phyloP scores from a whole-genome alignment of 1,284 basidiomycete species.

The Pseudozyma hubeiensis region DNA sequence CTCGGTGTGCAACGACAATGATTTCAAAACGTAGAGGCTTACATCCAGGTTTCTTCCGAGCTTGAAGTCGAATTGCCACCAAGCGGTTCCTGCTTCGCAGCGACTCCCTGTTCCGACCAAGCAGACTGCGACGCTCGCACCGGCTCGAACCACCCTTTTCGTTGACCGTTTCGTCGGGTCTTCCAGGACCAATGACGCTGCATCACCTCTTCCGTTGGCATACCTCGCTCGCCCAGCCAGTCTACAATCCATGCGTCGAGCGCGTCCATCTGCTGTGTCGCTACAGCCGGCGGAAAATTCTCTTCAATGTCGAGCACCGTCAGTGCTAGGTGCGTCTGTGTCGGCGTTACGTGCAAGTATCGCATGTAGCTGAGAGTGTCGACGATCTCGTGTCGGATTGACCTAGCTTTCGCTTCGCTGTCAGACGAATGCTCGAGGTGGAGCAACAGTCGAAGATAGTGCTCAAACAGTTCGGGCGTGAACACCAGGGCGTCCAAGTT shows the following conservation, averaged over 20 bases:
- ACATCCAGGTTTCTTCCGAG: background rate
- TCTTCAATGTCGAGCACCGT: constrained; percentile 44
- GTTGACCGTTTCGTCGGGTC: constrained; percentile 29
- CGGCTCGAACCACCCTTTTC: constrained; percentile 30
- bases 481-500: constrained; percentile 21
- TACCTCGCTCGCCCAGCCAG: constrained; percentile 22
- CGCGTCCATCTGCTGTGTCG: constrained; percentile 31
- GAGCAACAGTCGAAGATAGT: constrained; percentile 36
- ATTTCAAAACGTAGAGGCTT: no score
- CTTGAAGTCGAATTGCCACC: no score
- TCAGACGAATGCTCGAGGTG: constrained; percentile 33
- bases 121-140: background rate
- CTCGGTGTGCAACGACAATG: no score
- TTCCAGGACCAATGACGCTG: constrained; percentile 40
- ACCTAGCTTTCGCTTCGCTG: background rate
- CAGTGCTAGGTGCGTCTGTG: constrained; percentile 25
- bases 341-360: constrained; percentile 22
- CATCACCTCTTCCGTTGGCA: constrained; percentile 25
- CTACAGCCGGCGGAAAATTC: constrained; percentile 27
- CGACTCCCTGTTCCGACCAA: background rate
- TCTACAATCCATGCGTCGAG: constrained; percentile 26
- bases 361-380: constrained; percentile 42
- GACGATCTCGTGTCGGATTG: constrained; percentile 18
- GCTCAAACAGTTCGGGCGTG: constrained; percentile 34
- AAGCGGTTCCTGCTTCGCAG: background rate